A percentile compares a stretch with the other conserved stretches of the same genome.
phyloP scores from a whole-genome alignment of 202 grass and related monocot genomes.

The Setaria italica region DNA sequence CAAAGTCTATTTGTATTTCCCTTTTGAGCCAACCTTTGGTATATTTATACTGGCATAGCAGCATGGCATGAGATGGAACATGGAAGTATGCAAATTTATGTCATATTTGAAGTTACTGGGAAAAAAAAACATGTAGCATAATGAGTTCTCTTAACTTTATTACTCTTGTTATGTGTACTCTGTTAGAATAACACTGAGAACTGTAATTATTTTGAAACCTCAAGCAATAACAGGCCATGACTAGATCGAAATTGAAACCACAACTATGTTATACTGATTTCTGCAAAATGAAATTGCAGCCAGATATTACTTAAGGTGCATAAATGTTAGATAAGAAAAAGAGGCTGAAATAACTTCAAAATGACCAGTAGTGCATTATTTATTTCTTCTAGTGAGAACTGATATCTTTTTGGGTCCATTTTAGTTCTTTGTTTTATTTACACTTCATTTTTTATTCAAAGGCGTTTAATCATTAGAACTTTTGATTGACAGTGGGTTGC shows the following conservation, averaged over 20 bases:
- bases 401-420: neutral
- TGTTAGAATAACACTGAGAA: neutral
- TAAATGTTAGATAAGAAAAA: neutral
- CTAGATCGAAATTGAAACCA: constrained; percentile 8
- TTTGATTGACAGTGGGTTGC: constrained; percentile 59
- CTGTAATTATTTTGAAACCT: constrained; percentile 25
- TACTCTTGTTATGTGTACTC: neutral
- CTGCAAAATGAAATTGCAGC: constrained; percentile 3
- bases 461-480: constrained; percentile 16
- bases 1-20: neutral
- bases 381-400: neutral
- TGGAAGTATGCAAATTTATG: constrained; percentile 3
- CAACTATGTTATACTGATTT: constrained; percentile 24
- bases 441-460: neutral
- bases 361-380: neutral
- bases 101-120: constrained; percentile 17
- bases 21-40: neutral
- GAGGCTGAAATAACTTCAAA: constrained; percentile 14
- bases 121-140: constrained; percentile 16
- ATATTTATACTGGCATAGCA: neutral
- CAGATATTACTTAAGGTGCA: neutral
- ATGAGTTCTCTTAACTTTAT: constrained; percentile 1
- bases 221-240: neutral
- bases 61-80: constrained; percentile 4
- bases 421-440: neutral